Base-by-base conservation (phyloP, 805 yeast species). In the Saturnispora ahearnii region DNA sequence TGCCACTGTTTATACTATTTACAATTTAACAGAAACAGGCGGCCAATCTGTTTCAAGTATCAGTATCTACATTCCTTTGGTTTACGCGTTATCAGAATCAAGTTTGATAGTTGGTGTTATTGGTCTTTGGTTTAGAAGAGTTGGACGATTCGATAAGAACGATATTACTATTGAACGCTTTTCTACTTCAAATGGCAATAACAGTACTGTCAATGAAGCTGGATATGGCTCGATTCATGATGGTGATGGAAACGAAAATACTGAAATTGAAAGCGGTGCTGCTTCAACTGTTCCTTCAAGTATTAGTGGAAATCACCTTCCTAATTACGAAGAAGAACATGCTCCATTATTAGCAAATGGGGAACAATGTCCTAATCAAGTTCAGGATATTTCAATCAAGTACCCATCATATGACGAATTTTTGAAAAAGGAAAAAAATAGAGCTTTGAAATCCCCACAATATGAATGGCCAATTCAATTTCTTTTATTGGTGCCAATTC, bases 381-480 rank as follows among this genome's bases (percentile, higher is more conserved):
- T 24, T 11, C 47, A 18, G 26, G 34, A 36, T 6, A 50, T 59
- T 21, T 56, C 59, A n/a, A 53, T 62, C 37, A 61, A 61, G 13
- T 64, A 62, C 44, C 65, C 57, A 45, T 49, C 61, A 1, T 62
- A 57, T 38, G 62, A 54, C 0, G 56, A 63, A 2, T 60, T 56
- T 46, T 46, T 58, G 29, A 60, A 58, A 13, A 58, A 58, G 11
- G 51, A 65, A 43, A 62, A 63, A 44, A 50, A 52, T 1, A 58
- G 65, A 4, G 70, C 70, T 8, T 49, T 65, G 36, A 71, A 68
- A 45, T 76, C 79, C 4, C 73, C 76, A 44, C 76, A 82, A 38
- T 87, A 84, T 60, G 95, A 84, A 58, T 89, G 96, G 96, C 73
- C 82, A 13, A 55, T 87, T 15, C 96, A 89, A 62, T 87, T 78